phyloP scores from a whole-genome alignment of 73 alveolate genomes.

The Paramecium octaurelia region DNA sequence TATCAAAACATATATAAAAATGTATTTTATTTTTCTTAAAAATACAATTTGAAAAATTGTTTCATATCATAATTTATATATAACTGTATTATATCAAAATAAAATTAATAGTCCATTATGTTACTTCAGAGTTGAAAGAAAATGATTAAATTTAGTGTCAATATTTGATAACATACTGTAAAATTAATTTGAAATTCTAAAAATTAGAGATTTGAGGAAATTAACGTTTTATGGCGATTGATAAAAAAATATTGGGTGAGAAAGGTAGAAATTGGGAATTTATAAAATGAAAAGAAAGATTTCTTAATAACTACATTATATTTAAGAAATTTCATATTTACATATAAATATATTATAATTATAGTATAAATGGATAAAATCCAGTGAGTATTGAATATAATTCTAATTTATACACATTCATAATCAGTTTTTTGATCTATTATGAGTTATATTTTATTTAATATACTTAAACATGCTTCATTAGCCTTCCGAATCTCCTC shows the following conservation, averaged over 20 bases:
- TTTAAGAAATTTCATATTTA: neutral
- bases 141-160: neutral
- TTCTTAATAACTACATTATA: neutral
- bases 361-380: neutral
- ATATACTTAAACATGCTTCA: neutral
- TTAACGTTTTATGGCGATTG: neutral
- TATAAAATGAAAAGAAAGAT: neutral
- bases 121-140: neutral
- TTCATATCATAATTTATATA: too few species aligned
- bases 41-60: too few species aligned
- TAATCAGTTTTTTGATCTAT: neutral
- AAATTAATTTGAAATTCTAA: neutral
- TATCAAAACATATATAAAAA: too few species aligned
- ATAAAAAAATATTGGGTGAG: neutral
- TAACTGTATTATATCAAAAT: too few species aligned
- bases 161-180: neutral
- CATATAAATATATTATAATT: neutral
- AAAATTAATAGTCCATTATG: neutral
- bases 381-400: neutral
- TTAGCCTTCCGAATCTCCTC: slow-evolving; percentile 9
- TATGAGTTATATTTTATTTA: neutral
- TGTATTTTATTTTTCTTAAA: too few species aligned
- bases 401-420: neutral
- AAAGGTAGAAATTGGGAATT: neutral
- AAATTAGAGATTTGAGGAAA: neutral